Evolutionary conservation across 1,284 basidiomycete genomes (phyloP), one percentile per base, ranked within the genome.

Genomic region (Clitocybe nebularis): DNA sequence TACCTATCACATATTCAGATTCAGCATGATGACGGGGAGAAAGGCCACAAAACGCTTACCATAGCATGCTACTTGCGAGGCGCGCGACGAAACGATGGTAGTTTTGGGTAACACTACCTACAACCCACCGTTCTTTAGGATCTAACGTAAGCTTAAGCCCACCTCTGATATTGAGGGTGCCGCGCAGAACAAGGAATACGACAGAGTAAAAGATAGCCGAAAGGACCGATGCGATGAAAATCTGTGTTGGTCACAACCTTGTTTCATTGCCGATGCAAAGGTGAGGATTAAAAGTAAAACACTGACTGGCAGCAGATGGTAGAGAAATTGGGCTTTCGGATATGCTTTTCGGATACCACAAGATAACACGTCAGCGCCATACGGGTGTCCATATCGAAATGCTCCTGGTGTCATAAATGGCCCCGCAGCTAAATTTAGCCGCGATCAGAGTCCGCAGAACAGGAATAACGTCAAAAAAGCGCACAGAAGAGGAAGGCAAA

Each of bases 11-110:
- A 39, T 11, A 43, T n/a, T n/a, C 29, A n/a, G 6, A 8, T 33
- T 44, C 50, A 36, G 20, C 11, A 13, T 41, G 46, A 10, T 5
- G 34, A 44, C 14, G 16, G 20, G 3, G 24, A 36, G 21, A 6
- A n/a, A 46, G 33, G 17, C 14, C 24, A 44, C 32, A 50, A 24
- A 33, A 11, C 10, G 52, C 74, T 45, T 51, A 84, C 84, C 81
- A 87, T 33, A 86, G 62, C 78, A 86, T 80, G 48, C 74, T 79
- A 44, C 69, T 68, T 20, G 80, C 72, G 39, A 87, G 70, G 14
- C 71, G 67, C 26, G 66, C 66, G 20, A 86, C 67, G 54, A 85
- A 84, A 16, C 65, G 69, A 44, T 75, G 71, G 54, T 84, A 84
- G 42, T 74, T 68, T 41, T 72, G 70, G 4, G 50, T 60, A 46